Evolutionary conservation across 768 basidiomycete species (phyloP), one percentile per base, ranked within the genome.

Genomic region (Hirschioporus abietinus): DNA sequence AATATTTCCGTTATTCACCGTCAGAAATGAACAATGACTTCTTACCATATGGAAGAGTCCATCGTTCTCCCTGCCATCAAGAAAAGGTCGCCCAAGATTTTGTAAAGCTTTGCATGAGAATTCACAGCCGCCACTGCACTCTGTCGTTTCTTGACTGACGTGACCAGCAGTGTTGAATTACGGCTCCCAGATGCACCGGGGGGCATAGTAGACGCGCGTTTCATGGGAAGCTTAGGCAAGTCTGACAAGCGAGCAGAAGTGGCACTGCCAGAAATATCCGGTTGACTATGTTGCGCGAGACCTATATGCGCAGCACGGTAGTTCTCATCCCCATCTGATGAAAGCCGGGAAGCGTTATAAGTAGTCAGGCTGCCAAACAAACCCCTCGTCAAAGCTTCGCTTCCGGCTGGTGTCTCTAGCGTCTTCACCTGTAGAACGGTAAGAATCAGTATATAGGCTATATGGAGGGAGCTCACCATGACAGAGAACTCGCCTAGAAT

Each of bases 61-160:
- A 88, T 86, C 42, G 87, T 84, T 69, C 93, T 82, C n/a, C 97
- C 96, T 7, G 93, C 84, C 26, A 99, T 79, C 20, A 98, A 78
- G 77, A 91, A 96, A 70, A 97, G 84, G 75, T 98, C 95, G 0
- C 88, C 96, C 17, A 93, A 82, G 26, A 96, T 83, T 77, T 96
- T 98, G 76, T 88, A 91, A 42, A 96, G 81, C 66, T 96, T 81
- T 26, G 91, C 96, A 76, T 91, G 91, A 1, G 92, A 90, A 9
- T 91, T 90, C 17, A 88, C 85, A 1, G 85, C 84, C 20, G 89
- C 86, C 70, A 88, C 81, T 59, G 83, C 79, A 70, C 86, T 86
- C 68, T 84, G 72, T 36, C 92, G 84, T 72, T 91, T 90, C 76
- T 87, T 88, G 35, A 67, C 65, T 9, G 69, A 60, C 2, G 79